Conservation (phyloP, 768 basidiomycete genomes). For the Russula ochroleuca region DNA sequence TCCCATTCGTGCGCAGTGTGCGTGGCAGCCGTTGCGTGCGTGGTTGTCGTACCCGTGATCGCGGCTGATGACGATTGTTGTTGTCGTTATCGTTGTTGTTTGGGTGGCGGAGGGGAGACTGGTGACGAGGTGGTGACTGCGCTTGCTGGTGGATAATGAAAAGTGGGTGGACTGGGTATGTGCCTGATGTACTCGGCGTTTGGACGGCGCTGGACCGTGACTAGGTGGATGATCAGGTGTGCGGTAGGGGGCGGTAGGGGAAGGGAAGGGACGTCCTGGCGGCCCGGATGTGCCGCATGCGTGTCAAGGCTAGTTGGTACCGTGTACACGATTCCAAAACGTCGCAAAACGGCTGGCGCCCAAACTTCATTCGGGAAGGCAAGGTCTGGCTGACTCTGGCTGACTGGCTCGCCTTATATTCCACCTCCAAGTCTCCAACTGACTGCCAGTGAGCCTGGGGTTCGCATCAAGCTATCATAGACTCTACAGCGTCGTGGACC, state of each 20-base stretch:
- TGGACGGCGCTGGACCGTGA: slow-evolving; percentile 24
- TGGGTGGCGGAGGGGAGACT: neutral
- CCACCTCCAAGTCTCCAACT: no score
- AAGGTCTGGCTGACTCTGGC: no score
- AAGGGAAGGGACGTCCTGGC: slow-evolving; percentile 1
- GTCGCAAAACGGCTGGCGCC: no score
- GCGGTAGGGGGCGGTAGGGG: neutral
- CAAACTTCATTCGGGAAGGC: no score
- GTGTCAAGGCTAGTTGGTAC: no score
- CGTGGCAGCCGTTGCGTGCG: neutral
- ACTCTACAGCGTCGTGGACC: no score
- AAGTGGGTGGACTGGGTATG: slow-evolving; percentile 29
- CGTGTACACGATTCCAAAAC: no score
- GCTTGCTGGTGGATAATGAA: slow-evolving; percentile 12
- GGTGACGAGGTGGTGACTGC: neutral
- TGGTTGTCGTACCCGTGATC: neutral
- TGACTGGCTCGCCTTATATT: no score
- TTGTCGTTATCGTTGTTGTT: neutral
- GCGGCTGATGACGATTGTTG: neutral
- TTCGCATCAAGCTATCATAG: no score
- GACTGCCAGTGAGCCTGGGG: no score
- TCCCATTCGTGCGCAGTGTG: slow-evolving; percentile 58
- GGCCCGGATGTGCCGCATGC: no score
- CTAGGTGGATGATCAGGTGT: slow-evolving; percentile 7
- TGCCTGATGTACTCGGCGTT: slow-evolving; percentile 27